Evolutionary conservation across 495 filamentous ascomycete genomes (phyloP).

Genomic region (Penicillium angulare): DNA sequence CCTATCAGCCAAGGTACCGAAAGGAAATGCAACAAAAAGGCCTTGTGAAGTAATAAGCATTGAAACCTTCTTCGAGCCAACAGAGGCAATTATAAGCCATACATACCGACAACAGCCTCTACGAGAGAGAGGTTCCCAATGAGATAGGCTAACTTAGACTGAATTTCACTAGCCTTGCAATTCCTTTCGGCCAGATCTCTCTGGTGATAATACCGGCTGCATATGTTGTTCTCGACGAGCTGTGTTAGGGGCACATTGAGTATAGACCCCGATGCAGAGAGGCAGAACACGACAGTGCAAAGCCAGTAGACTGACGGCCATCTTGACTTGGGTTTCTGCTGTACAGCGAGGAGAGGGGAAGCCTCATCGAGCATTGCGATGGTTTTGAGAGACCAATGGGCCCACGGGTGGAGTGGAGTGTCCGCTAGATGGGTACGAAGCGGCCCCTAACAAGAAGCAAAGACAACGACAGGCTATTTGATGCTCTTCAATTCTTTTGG

Average conservation of each 20-base stretch:
- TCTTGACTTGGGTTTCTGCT: not conserved
- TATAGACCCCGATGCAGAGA: not conserved
- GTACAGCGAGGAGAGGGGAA: not conserved
- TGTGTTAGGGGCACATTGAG: not conserved
- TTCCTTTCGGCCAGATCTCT: not conserved
- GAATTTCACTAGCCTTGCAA: slow-evolving; percentile 8
- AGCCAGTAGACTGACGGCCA: not conserved
- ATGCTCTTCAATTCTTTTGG: not conserved
- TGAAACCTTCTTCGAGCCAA: not conserved
- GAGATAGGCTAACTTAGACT: slow-evolving; percentile 7
- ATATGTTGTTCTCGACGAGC: slow-evolving; percentile 1
- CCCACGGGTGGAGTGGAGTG: not conserved
- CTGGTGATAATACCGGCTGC: not conserved
- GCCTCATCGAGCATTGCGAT: not conserved
- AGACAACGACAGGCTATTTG: not conserved
- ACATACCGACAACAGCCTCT: slow-evolving; percentile 7
- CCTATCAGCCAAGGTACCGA: slow-evolving; percentile 7
- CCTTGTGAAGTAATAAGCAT: not conserved
- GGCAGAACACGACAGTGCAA: not conserved
- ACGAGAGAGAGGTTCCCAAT: slow-evolving; percentile 4
- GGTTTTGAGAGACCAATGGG: not conserved
- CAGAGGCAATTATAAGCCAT: not conserved
- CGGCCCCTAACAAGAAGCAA: not conserved
- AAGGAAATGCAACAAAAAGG: slow-evolving; percentile 7
- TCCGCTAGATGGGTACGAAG: not conserved